These are phyloP conservation scores for Aspergillus fumigatiaffinis DNA, from an alignment of 2,329 filamentous ascomycete genomes.

Conservation along the genomic window DNA sequence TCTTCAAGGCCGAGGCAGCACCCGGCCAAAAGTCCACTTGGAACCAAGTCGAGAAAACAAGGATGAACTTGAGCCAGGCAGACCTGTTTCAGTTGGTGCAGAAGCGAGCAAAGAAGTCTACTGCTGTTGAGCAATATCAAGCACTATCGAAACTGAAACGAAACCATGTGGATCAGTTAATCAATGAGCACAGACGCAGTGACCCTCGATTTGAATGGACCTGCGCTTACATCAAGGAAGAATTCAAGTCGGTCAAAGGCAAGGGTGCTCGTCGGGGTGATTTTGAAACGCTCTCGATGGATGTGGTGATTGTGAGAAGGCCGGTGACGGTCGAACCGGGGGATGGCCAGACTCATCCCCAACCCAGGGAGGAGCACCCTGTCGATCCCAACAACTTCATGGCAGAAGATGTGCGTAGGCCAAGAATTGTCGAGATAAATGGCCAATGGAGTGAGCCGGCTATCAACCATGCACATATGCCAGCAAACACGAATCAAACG, in stretches of 20 bases:
- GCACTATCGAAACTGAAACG: constrained; percentile 25
- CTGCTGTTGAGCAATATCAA: constrained; percentile 27
- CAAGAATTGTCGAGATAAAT: neutral
- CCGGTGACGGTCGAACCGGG: constrained; percentile 18
- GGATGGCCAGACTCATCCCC: constrained; percentile 10
- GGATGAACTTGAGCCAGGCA: constrained; percentile 30
- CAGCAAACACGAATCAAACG: neutral
- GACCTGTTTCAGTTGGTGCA: constrained; percentile 29
- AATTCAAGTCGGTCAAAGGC: constrained; percentile 23
- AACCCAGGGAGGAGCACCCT: constrained; percentile 7
- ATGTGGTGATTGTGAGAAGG: constrained; percentile 32
- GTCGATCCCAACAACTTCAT: constrained; percentile 2
- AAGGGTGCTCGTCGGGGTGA: constrained; percentile 24
- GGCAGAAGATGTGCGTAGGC: constrained; percentile 3
- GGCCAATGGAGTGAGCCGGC: constrained; percentile 1
- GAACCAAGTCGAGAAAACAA: constrained; percentile 25
- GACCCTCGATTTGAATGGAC: constrained; percentile 34
- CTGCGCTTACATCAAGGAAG: constrained; percentile 35
- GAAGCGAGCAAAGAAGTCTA: constrained; percentile 25
- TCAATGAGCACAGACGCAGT: constrained; percentile 27
- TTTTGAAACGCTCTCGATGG: constrained; percentile 31
- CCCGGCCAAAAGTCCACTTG: constrained; percentile 29
- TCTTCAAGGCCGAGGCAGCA: constrained; percentile 29
- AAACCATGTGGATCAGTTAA: constrained; percentile 32
- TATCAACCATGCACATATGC: constrained; percentile 1